Conservation (phyloP, 345 rosid species). For the Hevea brasiliensis region DNA sequence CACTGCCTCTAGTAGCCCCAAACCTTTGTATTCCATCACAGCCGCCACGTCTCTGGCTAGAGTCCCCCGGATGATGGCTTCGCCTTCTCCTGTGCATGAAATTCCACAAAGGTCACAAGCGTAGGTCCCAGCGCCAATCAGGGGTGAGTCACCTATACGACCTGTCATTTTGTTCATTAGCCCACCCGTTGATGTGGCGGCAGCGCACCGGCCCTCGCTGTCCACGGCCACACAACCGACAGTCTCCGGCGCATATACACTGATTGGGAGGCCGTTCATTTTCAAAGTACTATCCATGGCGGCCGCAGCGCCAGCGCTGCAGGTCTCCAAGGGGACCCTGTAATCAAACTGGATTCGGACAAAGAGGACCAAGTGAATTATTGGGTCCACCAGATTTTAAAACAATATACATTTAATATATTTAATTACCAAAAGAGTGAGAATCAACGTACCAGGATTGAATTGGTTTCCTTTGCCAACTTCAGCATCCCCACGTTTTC, state of each 20-base stretch:
- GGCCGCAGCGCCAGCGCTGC: conserved; percentile 58
- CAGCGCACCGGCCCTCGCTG: conserved; percentile 74
- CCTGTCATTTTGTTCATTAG: conserved; percentile 89
- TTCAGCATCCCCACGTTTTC: conserved; percentile 85
- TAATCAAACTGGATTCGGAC: conserved; percentile 68
- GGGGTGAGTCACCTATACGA: conserved; percentile 92
- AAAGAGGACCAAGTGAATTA: background rate
- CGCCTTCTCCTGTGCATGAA: conserved; percentile 96
- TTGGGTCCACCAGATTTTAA: background rate
- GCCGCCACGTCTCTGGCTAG: conserved; percentile 92
- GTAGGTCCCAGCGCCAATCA: conserved; percentile 93
- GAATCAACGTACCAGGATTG: conserved; percentile 63
- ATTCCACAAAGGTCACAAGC: conserved; percentile 76
- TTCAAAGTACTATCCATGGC: conserved; percentile 53
- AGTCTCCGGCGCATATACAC: conserved; percentile 87
- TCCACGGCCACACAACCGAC: conserved; percentile 96
- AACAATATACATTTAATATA: no score
- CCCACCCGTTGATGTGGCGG: conserved; percentile 95
- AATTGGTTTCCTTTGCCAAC: conserved; percentile 84
- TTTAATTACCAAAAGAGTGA: background rate
- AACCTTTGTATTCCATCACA: conserved; percentile 93
- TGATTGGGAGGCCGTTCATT: conserved; percentile 93
- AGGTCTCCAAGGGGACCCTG: conserved; percentile 58
- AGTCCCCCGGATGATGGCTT: conserved; percentile 85
- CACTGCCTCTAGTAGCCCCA: conserved; percentile 74